Evolutionary conservation across 371 early-diverging fungal species (phyloP), one percentile per base, ranked within the genome.

Genomic region (Haplosporangium sp.): DNA sequence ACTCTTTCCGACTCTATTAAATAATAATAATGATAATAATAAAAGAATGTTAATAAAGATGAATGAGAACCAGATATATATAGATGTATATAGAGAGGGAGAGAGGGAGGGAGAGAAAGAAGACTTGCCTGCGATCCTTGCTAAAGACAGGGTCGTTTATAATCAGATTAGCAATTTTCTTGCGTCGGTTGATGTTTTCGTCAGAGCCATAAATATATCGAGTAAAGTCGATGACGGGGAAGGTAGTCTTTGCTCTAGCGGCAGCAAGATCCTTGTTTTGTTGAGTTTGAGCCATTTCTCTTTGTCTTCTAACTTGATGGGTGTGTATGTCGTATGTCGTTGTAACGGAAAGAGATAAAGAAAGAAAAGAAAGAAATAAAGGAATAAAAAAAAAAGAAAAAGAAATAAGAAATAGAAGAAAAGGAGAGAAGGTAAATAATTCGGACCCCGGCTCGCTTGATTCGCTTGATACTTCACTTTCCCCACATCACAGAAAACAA

Each of bases 101-200:
- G 27, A 27, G 27, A 27, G 27, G 27, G 27, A 27, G 27, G 1
- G 27, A 27, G 27, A 27, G n/a, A n/a, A n/a, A n/a, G 15, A 58
- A 27, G 35, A 68, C 74, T 20, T 64, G 60, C 44, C 78, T 69
- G 0, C 62, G 61, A 7, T 78, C 70, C 47, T 82, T 83, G 61
- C 76, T 73, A 37, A 88, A 84, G 48, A 85, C 59, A 8, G 90
- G 88, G 45, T 90, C 90, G 17, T 83, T 83, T 8, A 79, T 83
- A 15, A 86, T 59, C 44, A 88, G 10, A 11, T 48, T 62, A 19
- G 85, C 82, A 3, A 86, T 48, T 38, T 85, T 62, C 11, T 85
- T 75, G 37, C 83, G 69, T 15, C 81, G 66, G 10, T 74, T 71
- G 9, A 85, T 37, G 1, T 66, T 72, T 10, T 84, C 82, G 47